Evolutionary conservation across 2,329 filamentous ascomycete genomes (phyloP), one percentile per base, ranked within the genome.

Genomic region (Conoideocrella luteorostrata): DNA sequence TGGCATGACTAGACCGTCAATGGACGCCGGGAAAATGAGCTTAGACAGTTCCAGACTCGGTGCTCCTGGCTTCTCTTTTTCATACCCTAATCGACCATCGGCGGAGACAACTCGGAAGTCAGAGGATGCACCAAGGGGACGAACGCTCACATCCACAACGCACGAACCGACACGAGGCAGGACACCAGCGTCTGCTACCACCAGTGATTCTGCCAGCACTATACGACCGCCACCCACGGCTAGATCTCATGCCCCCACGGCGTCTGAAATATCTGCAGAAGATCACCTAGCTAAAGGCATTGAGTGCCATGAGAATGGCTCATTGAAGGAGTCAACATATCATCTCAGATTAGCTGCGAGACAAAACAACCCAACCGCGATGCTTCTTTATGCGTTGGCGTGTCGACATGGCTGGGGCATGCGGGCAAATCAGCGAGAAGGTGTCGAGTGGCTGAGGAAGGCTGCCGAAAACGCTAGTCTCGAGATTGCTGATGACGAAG

Each of bases 331-430:
- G 64, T 97, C 91, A 0, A 97, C 93, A 0, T 98, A 97, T 59
- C 93, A 98, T 60, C 75, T 98, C 35, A 85, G 93, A 26, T 78
- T 95, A 47, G 93, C 93, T 4, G 91, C 93, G 1, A 82, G 83
- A 54, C 83, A 87, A 45, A 87, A 88, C 37, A 79, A 95, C 46
- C 87, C 93, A 1, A 95, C 91, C 0, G 93, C 85, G 18, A 98
- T 98, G 93, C 78, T 98, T 11, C 74, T 97, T 24, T 98, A 96
- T 63, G 93, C 91, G 5, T 75, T 98, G 28, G 93, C 93, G 10
- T 97, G 91, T 59, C 80, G 93, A 39, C 93, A 98, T 60, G 93
- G 93, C 39, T 98, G 93, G 93, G 93, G 93, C 15, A 96, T 97
- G 88, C 83, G 90, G 9, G 79, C 88, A 7, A 96, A 95, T 61